phyloP scores from a whole-genome alignment of 306 rosid genomes.

The Lupinus albus region DNA sequence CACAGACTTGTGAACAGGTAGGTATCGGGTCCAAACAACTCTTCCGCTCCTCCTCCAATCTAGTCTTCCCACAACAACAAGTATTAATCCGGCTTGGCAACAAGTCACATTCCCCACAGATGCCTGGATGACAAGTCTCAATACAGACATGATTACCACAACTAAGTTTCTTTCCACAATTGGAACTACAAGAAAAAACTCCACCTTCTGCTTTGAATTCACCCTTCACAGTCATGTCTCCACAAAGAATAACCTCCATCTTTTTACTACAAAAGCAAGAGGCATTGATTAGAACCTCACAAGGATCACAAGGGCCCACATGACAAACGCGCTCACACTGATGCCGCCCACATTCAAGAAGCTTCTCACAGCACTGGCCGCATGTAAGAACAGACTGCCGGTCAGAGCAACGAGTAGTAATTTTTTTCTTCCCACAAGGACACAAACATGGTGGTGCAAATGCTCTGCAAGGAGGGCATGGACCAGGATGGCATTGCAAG shows the following conservation, averaged over 20 bases:
- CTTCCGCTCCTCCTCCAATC: constrained; percentile 58
- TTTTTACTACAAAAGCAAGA: constrained; percentile 74
- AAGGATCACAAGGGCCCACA: constrained; percentile 79
- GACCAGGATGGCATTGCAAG: constrained; percentile 96
- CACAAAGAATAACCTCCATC: constrained; percentile 66
- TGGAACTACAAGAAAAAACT: constrained; percentile 65
- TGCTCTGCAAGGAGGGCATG: constrained; percentile 91
- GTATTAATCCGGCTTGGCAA: constrained; percentile 61
- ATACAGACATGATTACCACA: constrained; percentile 76
- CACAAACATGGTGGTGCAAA: constrained; percentile 75
- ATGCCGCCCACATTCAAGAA: constrained; percentile 78
- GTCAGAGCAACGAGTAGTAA: constrained; percentile 80
- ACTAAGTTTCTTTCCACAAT: constrained; percentile 60
- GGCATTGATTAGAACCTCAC: constrained; percentile 60
- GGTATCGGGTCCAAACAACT: constrained; percentile 88
- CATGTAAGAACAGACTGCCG: constrained; percentile 68
- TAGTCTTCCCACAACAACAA: constrained; percentile 84
- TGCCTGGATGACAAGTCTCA: constrained; percentile 73
- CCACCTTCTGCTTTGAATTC: constrained; percentile 64
- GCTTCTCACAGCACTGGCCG: constrained; percentile 71
- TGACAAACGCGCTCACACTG: constrained; percentile 66
- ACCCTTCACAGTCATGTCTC: constrained; percentile 71
- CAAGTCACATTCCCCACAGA: constrained; percentile 68
- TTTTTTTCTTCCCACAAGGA: constrained; percentile 77
- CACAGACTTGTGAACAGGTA: constrained; percentile 69